phyloP scores from a whole-genome alignment of 768 basidiomycete genomes.

The Kwoniella pini region DNA sequence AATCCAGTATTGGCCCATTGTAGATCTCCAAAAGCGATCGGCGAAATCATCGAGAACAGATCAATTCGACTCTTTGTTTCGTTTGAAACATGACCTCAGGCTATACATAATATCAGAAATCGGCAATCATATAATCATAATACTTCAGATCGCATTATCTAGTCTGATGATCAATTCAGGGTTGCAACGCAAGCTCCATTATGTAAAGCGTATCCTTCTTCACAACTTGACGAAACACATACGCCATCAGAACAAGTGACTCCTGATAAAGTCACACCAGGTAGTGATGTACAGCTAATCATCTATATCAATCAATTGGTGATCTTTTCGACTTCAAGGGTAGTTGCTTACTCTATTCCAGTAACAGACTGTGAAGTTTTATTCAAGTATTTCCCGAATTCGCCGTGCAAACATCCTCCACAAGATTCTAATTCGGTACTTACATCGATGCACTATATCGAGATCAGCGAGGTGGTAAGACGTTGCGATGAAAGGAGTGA shows the following conservation, averaged over 20 bases:
- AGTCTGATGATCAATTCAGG: too few species aligned
- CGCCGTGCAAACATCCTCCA: background rate
- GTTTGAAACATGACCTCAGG: too few species aligned
- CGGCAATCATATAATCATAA: too few species aligned
- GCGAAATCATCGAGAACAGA: too few species aligned
- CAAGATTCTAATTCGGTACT: background rate
- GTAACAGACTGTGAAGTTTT: background rate
- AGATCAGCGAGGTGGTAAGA: background rate
- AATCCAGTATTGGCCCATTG: too few species aligned
- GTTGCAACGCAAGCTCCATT: background rate
- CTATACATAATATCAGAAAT: too few species aligned
- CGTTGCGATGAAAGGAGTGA: background rate
- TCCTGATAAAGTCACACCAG: background rate
- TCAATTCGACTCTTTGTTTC: too few species aligned
- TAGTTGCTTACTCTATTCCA: background rate
- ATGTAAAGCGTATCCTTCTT: background rate
- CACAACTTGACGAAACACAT: background rate
- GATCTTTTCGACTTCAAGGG: background rate
- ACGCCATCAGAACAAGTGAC: background rate
- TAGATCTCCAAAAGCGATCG: too few species aligned
- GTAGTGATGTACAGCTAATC: background rate
- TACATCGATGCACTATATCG: background rate
- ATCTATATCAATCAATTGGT: background rate
- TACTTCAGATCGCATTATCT: too few species aligned
- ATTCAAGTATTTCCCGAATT: background rate